Percentiles rank a stretch among this genome's conserved stretches.
Conservation (phyloP, 306 rosid species). For the Acacia confusa region DNA sequence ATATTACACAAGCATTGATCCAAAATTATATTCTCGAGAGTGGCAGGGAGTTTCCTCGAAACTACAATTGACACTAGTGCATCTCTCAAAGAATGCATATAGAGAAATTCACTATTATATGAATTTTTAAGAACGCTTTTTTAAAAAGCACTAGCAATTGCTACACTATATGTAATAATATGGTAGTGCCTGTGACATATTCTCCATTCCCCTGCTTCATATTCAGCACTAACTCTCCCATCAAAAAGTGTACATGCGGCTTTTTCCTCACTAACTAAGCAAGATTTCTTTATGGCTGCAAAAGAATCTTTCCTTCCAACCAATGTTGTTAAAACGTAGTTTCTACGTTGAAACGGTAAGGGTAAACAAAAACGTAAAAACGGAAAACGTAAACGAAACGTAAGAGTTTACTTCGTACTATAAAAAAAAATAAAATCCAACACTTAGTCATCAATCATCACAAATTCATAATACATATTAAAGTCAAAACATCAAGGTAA, state of each 20-base stretch:
- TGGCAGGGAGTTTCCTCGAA: slow-evolving; percentile 7
- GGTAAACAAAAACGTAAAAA: too few species aligned
- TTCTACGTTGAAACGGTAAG: too few species aligned
- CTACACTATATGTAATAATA: neutral
- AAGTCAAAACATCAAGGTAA: too few species aligned
- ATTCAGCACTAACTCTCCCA: slow-evolving; percentile 22
- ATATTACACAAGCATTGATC: neutral
- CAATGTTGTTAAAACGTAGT: too few species aligned
- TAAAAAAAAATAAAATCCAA: too few species aligned
- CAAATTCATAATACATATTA: too few species aligned
- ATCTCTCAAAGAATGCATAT: slow-evolving; percentile 31
- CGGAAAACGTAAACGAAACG: too few species aligned
- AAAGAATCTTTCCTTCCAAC: slow-evolving; percentile 18
- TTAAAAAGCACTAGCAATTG: slow-evolving; percentile 22
- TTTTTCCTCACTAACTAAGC: slow-evolving; percentile 33
- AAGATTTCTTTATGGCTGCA: slow-evolving; percentile 16
- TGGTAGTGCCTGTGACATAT: slow-evolving; percentile 24
- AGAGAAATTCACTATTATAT: slow-evolving; percentile 28
- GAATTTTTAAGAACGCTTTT: slow-evolving; percentile 35
- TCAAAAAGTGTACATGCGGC: slow-evolving; percentile 29
- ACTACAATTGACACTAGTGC: slow-evolving; percentile 16
- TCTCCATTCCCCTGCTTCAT: slow-evolving; percentile 41
- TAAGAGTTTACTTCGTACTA: too few species aligned
- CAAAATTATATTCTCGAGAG: neutral
- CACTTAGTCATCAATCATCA: too few species aligned